phyloP scores from a whole-genome alignment of 2,329 filamentous ascomycete genomes.

The Colletotrichum sp. region DNA sequence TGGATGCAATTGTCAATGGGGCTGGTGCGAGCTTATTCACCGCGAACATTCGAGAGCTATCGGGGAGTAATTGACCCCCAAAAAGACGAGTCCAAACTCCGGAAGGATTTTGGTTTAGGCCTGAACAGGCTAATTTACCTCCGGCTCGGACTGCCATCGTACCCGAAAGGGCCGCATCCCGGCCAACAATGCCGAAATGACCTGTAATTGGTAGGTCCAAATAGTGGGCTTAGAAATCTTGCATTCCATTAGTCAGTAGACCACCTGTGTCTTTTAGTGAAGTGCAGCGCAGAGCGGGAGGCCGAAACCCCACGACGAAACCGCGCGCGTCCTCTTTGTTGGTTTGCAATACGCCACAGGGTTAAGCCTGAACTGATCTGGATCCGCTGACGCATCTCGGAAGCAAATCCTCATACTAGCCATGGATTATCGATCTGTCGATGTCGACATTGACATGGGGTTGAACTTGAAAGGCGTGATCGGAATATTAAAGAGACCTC shows the following conservation, averaged over 20 bases:
- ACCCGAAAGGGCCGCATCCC: not conserved
- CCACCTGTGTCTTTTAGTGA: not conserved
- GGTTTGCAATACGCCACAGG: not conserved
- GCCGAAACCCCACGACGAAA: not conserved
- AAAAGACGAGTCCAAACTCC: constrained; percentile 21
- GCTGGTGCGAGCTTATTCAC: not conserved
- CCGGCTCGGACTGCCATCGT: not conserved
- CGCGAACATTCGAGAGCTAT: not conserved
- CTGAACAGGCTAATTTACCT: not conserved
- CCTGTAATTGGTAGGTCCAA: not conserved
- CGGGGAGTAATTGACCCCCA: not conserved
- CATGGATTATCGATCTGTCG: not conserved
- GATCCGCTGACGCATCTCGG: not conserved
- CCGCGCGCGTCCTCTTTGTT: not conserved
- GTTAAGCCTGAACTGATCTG: not conserved
- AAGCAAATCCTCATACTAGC: not conserved
- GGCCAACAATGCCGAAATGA: not conserved
- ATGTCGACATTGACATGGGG: not conserved
- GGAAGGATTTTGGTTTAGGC: not conserved
- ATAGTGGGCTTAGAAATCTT: not conserved
- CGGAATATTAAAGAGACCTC: not conserved
- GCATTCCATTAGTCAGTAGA: not conserved
- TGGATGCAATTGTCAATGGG: not conserved
- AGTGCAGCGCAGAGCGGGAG: not conserved
- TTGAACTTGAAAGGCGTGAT: not conserved